These are phyloP conservation scores for Lantana camara DNA, from an alignment of 257 asterid genomes.

Conservation along the genomic window DNA sequence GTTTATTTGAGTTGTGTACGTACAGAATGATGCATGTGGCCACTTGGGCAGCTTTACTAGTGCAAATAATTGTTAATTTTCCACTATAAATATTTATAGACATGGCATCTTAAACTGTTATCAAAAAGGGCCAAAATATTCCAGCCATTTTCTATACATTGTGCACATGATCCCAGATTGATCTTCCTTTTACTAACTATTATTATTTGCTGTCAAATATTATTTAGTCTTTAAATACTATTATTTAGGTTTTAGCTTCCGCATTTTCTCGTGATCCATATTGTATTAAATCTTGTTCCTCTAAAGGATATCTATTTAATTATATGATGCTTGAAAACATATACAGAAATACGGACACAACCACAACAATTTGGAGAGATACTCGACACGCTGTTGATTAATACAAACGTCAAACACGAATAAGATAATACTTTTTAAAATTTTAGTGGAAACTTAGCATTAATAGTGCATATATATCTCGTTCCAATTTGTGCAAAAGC, in stretches of 20 bases:
- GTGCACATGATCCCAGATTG: constrained; percentile 58
- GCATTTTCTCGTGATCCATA: not conserved
- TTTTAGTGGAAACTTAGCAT: no score
- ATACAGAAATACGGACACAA: no score
- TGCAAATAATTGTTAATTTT: constrained; percentile 15
- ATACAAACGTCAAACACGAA: no score
- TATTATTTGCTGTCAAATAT: constrained; percentile 24
- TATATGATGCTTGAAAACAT: no score
- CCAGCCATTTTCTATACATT: constrained; percentile 38
- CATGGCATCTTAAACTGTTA: constrained; percentile 28
- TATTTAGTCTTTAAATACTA: constrained; percentile 23
- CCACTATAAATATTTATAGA: constrained; percentile 29
- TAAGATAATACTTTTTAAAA: no score
- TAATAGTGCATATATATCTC: no score
- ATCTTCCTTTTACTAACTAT: constrained; percentile 25
- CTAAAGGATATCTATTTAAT: constrained; percentile 21
- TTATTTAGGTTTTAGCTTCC: constrained; percentile 20
- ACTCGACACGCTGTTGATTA: no score
- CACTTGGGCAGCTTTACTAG: constrained; percentile 37
- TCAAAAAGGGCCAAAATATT: constrained; percentile 28
- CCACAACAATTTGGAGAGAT: no score
- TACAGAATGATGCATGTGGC: constrained; percentile 49
- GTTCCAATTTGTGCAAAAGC: no score
- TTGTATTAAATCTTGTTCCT: constrained; percentile 5
- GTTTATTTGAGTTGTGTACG: constrained; percentile 22